phyloP scores from a whole-genome alignment of 2,329 filamentous ascomycete genomes.

The Diaporthe batatas region DNA sequence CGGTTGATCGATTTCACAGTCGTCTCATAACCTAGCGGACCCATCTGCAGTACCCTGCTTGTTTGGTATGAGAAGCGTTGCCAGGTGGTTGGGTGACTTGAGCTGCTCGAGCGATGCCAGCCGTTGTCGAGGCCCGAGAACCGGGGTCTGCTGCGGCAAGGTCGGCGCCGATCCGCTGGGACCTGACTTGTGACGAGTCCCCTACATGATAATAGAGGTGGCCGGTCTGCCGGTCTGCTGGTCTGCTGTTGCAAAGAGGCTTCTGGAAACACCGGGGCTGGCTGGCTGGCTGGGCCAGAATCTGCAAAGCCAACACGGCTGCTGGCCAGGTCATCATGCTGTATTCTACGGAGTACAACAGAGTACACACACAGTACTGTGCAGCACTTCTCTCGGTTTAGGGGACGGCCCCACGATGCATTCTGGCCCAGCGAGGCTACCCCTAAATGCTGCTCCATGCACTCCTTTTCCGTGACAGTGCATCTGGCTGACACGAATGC shows the following conservation, averaged over 20 bases:
- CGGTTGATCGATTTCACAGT: constrained; percentile 5
- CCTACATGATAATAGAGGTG: constrained; percentile 13
- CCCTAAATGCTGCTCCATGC: constrained; percentile 33
- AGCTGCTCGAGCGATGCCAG: constrained; percentile 4
- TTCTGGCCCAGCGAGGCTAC: constrained; percentile 18
- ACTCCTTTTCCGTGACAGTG: constrained; percentile 32
- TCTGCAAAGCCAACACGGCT: constrained; percentile 2
- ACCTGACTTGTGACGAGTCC: constrained; percentile 31
- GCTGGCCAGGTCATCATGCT: constrained; percentile 30
- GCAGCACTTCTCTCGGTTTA: background rate
- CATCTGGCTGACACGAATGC: constrained; percentile 36
- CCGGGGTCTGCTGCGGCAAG: constrained; percentile 25
- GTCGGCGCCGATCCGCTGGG: constrained; percentile 25
- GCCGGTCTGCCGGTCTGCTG: constrained; percentile 22
- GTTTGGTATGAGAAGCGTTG: constrained; percentile 26
- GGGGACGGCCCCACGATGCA: constrained; percentile 26
- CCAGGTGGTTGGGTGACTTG: background rate
- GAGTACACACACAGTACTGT: too few species aligned
- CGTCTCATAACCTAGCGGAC: constrained; percentile 18
- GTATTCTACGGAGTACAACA: background rate
- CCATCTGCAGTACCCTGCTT: constrained; percentile 13
- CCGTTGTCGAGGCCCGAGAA: constrained; percentile 5
- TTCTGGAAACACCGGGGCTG: constrained; percentile 32
- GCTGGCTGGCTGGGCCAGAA: background rate
- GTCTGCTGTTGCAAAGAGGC: background rate